Conservation (phyloP, 345 rosid genomes). For the Eucalyptus cloeziana region DNA sequence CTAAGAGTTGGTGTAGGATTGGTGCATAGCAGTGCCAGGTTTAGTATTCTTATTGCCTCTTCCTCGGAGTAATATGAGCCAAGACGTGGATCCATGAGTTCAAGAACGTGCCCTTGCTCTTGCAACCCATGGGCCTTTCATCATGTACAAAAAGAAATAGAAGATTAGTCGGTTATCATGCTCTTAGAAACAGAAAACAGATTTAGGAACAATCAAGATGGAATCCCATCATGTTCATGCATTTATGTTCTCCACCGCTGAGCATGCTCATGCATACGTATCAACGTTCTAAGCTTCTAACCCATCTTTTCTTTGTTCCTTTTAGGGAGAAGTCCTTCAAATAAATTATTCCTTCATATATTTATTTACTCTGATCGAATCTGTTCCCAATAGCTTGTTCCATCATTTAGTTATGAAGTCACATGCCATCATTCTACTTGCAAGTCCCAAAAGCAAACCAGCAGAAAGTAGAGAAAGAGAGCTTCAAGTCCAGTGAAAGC, state of each 20-base stretch:
- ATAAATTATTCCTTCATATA: neutral
- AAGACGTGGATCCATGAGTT: constrained; percentile 67
- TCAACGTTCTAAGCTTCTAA: neutral
- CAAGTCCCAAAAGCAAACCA: neutral
- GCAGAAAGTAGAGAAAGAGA: neutral
- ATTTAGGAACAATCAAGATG: neutral
- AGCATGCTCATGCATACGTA: neutral
- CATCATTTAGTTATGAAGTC: neutral
- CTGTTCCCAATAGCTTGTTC: neutral
- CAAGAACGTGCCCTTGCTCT: constrained; percentile 83
- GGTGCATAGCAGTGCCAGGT: constrained; percentile 73
- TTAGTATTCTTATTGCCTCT: constrained; percentile 60
- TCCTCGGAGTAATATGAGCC: constrained; percentile 36
- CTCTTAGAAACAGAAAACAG: neutral
- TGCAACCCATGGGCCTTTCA: constrained; percentile 3
- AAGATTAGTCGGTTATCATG: neutral
- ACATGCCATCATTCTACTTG: neutral
- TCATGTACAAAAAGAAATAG: neutral
- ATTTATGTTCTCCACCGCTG: neutral
- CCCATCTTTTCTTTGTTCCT: neutral
- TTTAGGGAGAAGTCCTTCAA: neutral
- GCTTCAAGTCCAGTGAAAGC: neutral
- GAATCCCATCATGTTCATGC: neutral
- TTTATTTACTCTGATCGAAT: neutral
- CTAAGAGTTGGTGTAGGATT: constrained; percentile 85